Base-by-base conservation (phyloP, 2,329 filamentous ascomycete genomes). In the Sporothrix protearum region DNA sequence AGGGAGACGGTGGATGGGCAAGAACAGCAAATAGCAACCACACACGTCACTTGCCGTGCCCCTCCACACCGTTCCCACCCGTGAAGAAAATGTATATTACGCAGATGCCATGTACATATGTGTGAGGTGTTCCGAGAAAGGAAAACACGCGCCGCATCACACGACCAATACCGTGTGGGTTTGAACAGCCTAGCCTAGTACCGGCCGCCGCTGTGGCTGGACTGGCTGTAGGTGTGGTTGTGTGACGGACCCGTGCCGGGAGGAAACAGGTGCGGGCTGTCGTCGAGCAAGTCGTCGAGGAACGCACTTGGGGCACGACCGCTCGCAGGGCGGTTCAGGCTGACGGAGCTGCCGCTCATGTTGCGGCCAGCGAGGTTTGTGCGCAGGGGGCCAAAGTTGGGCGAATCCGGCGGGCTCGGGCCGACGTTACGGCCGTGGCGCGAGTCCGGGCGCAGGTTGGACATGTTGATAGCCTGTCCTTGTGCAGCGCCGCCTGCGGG, bases 261-360 rank as follows among this genome's bases (percentile, higher is more conserved):
- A 12, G 86, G 85, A 70, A 87, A 82, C 75, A 81, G 79, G 49
- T 82, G 82, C 6, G 85, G 83, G 77, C 94, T 90, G 74, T 92
- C 92, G 77, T 94, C 93, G 73, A 97, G 91, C 67, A 98, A 81
- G 79, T 97, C 94, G 73, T 98, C 94, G 51, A 98, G 84, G 79
- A 94, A 97, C 22, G 93, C 92, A 79, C 93, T 97, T 0, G 95
- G 95, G 19, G 94, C 91, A 71, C 94, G 86, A 71, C 89, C 89
- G 69, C 88, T 90, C 16, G 88, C 85, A 2, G 90, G 86, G 71
- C 87, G 85, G 74, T 86, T 88, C 72, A 91, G 84, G 76, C 89
- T 91, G 74, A 94, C 78, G 4, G 89, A 90, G 78, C 90, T 94
- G 57, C 86, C 83, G 79, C 88, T 91, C 68, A 85, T 78, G 73